Percentiles rank a stretch among this genome's conserved stretches.
phyloP scores from a whole-genome alignment of 1,284 basidiomycete species.

The Gomphus bonarii region DNA sequence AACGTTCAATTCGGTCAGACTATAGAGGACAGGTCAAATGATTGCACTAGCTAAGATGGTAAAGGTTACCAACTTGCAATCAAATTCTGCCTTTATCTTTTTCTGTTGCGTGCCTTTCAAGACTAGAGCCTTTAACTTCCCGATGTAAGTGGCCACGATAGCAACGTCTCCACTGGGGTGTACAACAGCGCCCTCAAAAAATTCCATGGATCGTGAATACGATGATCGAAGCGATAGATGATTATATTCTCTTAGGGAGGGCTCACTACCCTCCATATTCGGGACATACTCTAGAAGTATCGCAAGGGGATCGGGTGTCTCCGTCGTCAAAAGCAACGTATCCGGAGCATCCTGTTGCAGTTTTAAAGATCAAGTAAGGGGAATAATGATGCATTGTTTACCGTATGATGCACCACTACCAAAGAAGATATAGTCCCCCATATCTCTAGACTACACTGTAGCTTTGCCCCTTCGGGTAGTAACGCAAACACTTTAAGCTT shows the following conservation, averaged over 20 bases:
- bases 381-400: slow-evolving; percentile 22
- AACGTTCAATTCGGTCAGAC: slow-evolving; percentile 67
- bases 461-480: slow-evolving; percentile 41
- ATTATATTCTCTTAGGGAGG: slow-evolving; percentile 30
- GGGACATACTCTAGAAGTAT: slow-evolving; percentile 43
- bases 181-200: slow-evolving; percentile 52
- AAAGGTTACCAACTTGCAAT: slow-evolving; percentile 44
- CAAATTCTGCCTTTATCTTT: slow-evolving; percentile 42
- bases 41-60: background rate
- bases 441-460: slow-evolving; percentile 47
- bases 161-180: slow-evolving; percentile 51
- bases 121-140: slow-evolving; percentile 54
- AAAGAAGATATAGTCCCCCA: slow-evolving; percentile 55
- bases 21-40: slow-evolving; percentile 21
- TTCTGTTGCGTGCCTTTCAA: slow-evolving; percentile 35
- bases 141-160: slow-evolving; percentile 52
- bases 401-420: slow-evolving; percentile 41
- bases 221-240: slow-evolving; percentile 44
- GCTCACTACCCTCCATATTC: slow-evolving; percentile 25
- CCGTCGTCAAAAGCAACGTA: slow-evolving; percentile 49
- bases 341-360: slow-evolving; percentile 16
- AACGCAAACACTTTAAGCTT: slow-evolving; percentile 56
- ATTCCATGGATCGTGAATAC: slow-evolving; percentile 49
- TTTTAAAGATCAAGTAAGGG: slow-evolving; percentile 3
- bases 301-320: slow-evolving; percentile 63